Evolutionary conservation across 257 asterid species (phyloP), one percentile per base, ranked within the genome.

Genomic region (Salvia splendens): DNA sequence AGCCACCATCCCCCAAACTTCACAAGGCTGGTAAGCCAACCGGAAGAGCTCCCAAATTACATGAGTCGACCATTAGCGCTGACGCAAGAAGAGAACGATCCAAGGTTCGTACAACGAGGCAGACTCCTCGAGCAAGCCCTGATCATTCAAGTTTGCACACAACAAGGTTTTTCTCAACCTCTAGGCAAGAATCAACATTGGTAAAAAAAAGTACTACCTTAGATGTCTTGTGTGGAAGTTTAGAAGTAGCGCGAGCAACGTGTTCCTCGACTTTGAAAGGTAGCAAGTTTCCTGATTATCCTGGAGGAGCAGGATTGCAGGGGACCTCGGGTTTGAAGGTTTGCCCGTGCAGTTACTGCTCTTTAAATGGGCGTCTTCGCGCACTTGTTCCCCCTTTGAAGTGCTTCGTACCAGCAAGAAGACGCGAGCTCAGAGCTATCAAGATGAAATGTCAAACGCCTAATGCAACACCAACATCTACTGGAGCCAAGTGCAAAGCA

Each of bases 251-350:
- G 6, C 86, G 78, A 61, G 78, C 83, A 33, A 86, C 93, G 28
- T 81, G 93, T 58, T 83, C 89, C 15, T 81, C 93, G 41, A 80
- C 81, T 62, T 57, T 86, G 81, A 86, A 86, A 59, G 80, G 74
- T 43, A 57, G 75, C 5, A 82, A 82, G 81, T 84, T 78, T 73
- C 86, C 89, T 16, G 78, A 72, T 78, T 53, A 53, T 35, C 60
- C 4, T 9, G 30, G 30, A 24, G 30, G 30, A 24, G 16, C 17
- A 56, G 86, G 82, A 60, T 77, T 80, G 12, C 73, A 79, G 45
- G 86, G 87, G 47, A 80, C 81, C 16, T 82, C 95, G 50, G 75
- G 63, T 28, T 70, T 77, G 72, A 84, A 81, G 73, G 87, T 82
- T 24, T 87, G 95, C 70, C 78, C 84, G 0, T 84, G 81, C 47